Base-by-base conservation (phyloP, 768 basidiomycete genomes). In the Agrocybe chaxingu region DNA sequence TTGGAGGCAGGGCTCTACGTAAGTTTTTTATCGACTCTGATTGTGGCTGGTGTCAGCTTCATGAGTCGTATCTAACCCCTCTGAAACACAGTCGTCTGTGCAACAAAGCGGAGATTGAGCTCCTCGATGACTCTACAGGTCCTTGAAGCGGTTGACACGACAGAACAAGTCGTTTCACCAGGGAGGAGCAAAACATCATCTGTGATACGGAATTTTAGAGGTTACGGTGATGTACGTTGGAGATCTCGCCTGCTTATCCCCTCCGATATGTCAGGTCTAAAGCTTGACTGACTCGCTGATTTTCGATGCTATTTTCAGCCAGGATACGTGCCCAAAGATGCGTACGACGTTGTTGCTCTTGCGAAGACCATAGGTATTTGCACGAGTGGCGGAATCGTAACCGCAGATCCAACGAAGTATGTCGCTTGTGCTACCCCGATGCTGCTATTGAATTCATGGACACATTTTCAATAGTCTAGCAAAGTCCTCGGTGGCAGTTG, bases 321-420 rank as follows among this genome's bases (percentile, higher is more conserved):
- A 2, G 77, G 84, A 8, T 85, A 81, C 55, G 76, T 92, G 42
- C 85, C 90, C 0, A 85, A 81, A 60, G 88, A 91, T 50, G 81
- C 82, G 0, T 76, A 77, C 48, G 77, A 82, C 47, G 69, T 90
- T 24, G 78, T 75, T 3, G 70, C 81, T 10, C 63, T 93, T 33
- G 67, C 69, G 4, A 87, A 81, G 64, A 84, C 77, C 0, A 70
- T 90, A 5, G 85, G 81, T 0, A 74, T 92, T 19, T 81, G 82
- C 55, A 81, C 83, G 0, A 77, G 78, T 32, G 79, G 80, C 29
- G 80, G 84, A 8, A 75, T 92, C 31, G 73, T 83, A 7, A 80
- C 90, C 37, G 70, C 81, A 7, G 81, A 87, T 58, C 87, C 85
- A 18, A 78, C 73, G 19, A 81, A 83, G 91, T 92, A 55, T 43